These are phyloP conservation scores for Rubus parviflorus DNA, from an alignment of 306 rosid genomes.

Conservation along the genomic window DNA sequence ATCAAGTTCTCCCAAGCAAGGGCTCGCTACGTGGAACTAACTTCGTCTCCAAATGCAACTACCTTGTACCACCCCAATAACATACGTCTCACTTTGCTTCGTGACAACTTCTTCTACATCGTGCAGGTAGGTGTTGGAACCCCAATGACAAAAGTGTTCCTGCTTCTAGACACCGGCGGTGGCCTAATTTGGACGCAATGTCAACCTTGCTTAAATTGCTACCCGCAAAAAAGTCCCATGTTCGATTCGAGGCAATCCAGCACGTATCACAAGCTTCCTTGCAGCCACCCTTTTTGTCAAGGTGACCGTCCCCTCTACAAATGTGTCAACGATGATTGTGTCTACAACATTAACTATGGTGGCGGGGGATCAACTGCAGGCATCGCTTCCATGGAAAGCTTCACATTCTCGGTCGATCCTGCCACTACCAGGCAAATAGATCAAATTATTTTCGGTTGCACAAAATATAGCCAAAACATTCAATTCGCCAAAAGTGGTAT, in stretches of 20 bases:
- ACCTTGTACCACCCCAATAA: background rate
- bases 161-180: constrained; percentile 20
- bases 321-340: constrained; percentile 16
- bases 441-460: constrained; percentile 23
- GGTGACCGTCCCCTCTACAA: background rate
- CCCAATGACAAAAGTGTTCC: background rate
- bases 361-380: constrained; percentile 15
- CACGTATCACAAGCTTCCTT: constrained; percentile 10
- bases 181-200: constrained; percentile 32
- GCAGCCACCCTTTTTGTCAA: constrained; percentile 10
- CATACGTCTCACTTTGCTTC: background rate
- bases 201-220: constrained; percentile 19
- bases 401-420: background rate
- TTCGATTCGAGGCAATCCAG: background rate
- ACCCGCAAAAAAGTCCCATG: background rate
- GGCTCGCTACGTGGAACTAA: background rate
- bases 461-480: background rate
- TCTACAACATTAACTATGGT: constrained; percentile 2
- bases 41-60: background rate
- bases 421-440: background rate
- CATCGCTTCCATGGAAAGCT: constrained; percentile 4
- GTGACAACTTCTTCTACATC: background rate
- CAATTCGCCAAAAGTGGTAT: background rate
- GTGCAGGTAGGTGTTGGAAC: constrained; percentile 2
- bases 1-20: background rate